Evolutionary conservation across 805 yeast species (phyloP).

Genomic region (Yarrowia keelungensis): DNA sequence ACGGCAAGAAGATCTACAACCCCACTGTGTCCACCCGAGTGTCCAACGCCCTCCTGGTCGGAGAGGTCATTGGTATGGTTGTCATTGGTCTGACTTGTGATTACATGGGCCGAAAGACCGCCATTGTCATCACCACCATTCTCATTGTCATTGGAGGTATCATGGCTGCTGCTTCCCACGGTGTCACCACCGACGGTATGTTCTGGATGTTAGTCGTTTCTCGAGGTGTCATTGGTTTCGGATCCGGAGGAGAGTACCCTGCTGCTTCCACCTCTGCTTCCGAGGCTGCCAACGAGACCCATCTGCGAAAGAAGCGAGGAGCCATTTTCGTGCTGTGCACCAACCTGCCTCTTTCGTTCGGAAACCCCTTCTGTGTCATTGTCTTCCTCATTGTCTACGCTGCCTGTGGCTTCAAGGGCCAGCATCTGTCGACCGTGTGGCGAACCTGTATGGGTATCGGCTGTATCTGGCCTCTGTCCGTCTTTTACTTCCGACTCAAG

Average conservation of each 20-base stretch:
- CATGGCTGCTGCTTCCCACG: conserved; percentile 75
- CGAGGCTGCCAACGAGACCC: conserved; percentile 72
- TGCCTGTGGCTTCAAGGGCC: conserved; percentile 57
- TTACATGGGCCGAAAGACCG: conserved; percentile 68
- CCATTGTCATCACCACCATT: conserved; percentile 68
- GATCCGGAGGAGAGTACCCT: conserved; percentile 80
- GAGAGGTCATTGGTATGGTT: conserved; percentile 76
- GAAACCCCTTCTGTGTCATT: conserved; percentile 77
- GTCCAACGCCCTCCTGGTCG: conserved; percentile 71
- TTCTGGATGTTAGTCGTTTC: conserved; percentile 78
- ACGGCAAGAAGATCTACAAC: conserved; percentile 54
- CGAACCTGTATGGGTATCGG: conserved; percentile 75
- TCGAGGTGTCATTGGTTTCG: conserved; percentile 79
- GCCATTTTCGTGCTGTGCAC: conserved; percentile 70
- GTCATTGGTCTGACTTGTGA: conserved; percentile 68
- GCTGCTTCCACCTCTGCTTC: conserved; percentile 71
- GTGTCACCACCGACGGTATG: conserved; percentile 64
- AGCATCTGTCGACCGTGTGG: conserved; percentile 62
- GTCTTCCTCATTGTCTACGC: conserved; percentile 72
- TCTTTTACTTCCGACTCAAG: conserved; percentile 73
- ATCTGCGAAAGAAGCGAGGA: conserved; percentile 60
- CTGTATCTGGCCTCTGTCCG: conserved; percentile 75
- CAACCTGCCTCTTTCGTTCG: conserved; percentile 73
- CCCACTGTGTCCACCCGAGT: conserved; percentile 65
- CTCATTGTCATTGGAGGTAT: conserved; percentile 69